A percentile compares a stretch with the other conserved stretches of the same genome.
Conservation (phyloP, 805 yeast species). For the Komagataella pseudopastoris region DNA sequence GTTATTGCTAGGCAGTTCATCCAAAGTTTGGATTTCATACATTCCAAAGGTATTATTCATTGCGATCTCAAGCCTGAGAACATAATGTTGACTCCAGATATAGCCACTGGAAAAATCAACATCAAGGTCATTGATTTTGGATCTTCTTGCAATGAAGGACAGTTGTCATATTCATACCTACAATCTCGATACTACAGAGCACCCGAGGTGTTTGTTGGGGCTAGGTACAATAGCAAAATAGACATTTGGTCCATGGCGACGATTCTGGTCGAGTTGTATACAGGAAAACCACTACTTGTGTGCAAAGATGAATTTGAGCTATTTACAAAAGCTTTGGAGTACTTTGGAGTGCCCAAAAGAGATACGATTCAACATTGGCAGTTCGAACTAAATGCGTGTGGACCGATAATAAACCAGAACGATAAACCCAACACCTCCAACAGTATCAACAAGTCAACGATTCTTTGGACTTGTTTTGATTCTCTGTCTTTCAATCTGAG, state of each 20-base stretch:
- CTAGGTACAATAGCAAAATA: constrained; percentile 38
- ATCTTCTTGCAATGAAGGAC: constrained; percentile 34
- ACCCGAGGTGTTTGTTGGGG: constrained; percentile 64
- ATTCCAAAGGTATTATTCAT: constrained; percentile 46
- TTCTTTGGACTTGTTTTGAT: constrained; percentile 23
- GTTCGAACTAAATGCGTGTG: constrained; percentile 19
- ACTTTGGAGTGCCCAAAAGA: constrained; percentile 34
- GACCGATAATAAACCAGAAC: constrained; percentile 17
- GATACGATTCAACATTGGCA: constrained; percentile 24
- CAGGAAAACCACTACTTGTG: constrained; percentile 33
- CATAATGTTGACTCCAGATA: constrained; percentile 35
- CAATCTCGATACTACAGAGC: constrained; percentile 67
- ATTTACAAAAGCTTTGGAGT: constrained; percentile 25
- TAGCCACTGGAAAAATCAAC: constrained; percentile 16
- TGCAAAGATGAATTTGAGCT: constrained; percentile 36
- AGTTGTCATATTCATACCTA: constrained; percentile 34
- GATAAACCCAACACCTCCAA: neutral
- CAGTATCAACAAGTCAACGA: constrained; percentile 13
- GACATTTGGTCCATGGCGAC: constrained; percentile 94
- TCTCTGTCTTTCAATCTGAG: neutral
- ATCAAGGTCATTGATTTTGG: constrained; percentile 79
- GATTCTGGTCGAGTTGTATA: constrained; percentile 77
- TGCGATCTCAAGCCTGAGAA: constrained; percentile 86
- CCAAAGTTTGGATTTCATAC: constrained; percentile 47
- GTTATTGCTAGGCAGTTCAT: constrained; percentile 41